phyloP scores from a whole-genome alignment of 2,329 filamentous ascomycete species.

The Colletotrichum tropicicola region DNA sequence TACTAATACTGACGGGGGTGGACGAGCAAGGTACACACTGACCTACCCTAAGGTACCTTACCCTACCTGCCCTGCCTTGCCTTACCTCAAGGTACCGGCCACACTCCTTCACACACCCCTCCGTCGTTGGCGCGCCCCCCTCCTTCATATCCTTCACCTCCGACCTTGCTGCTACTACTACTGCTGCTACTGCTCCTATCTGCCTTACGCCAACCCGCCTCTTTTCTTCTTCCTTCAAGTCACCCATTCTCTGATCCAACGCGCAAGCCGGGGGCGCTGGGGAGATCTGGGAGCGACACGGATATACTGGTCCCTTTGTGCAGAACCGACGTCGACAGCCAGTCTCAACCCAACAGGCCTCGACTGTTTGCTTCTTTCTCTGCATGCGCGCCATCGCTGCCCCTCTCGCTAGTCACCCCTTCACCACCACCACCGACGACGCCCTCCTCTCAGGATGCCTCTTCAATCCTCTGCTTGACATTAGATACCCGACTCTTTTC shows the following conservation, averaged over 20 bases:
- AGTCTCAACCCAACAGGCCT: neutral
- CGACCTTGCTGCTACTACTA: neutral
- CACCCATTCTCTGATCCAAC: slow-evolving; percentile 15
- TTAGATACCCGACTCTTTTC: slow-evolving; percentile 4
- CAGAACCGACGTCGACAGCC: slow-evolving; percentile 2
- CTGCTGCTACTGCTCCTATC: neutral
- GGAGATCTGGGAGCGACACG: slow-evolving; percentile 10
- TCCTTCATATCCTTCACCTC: slow-evolving; percentile 10
- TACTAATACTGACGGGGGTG: neutral
- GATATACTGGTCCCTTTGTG: slow-evolving; percentile 4
- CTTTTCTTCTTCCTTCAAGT: slow-evolving; percentile 13
- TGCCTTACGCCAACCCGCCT: slow-evolving; percentile 1
- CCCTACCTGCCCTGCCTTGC: neutral
- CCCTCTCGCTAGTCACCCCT: slow-evolving; percentile 1
- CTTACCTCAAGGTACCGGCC: neutral
- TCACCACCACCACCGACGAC: neutral
- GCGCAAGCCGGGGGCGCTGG: slow-evolving; percentile 9
- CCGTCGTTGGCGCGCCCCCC: slow-evolving; percentile 11
- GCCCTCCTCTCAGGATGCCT: slow-evolving; percentile 19
- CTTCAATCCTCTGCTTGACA: slow-evolving; percentile 6
- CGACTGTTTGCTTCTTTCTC: neutral
- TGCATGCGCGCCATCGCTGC: slow-evolving; percentile 18
- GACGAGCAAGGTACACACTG: neutral
- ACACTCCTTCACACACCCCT: neutral
- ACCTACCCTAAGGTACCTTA: neutral